phyloP scores from a whole-genome alignment of 805 yeast species.

The Teunomyces aglyptinius region DNA sequence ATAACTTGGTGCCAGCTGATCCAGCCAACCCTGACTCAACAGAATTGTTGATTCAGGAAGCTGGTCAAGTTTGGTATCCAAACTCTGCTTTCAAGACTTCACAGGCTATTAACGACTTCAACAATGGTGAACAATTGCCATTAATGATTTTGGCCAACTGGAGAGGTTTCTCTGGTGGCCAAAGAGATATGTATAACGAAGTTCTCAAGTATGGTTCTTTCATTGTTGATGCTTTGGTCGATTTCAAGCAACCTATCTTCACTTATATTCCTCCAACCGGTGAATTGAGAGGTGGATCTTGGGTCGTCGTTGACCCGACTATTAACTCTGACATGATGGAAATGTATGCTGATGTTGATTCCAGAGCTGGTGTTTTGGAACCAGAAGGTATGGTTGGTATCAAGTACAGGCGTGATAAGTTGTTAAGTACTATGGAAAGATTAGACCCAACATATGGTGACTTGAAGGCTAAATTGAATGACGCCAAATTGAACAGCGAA shows the following conservation, averaged over 20 bases:
- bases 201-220: slow-evolving; percentile 95
- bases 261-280: slow-evolving; percentile 98
- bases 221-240: slow-evolving; percentile 96
- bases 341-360: slow-evolving; percentile 95
- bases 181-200: slow-evolving; percentile 98
- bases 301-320: slow-evolving; percentile 99
- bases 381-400: slow-evolving; percentile 99
- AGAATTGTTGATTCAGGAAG: slow-evolving; percentile 84
- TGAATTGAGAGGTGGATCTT: slow-evolving; percentile 99
- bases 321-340: slow-evolving; percentile 98
- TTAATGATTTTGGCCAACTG: slow-evolving; percentile 97
- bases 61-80: slow-evolving; percentile 99
- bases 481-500: slow-evolving; percentile 52
- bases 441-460: slow-evolving; percentile 74
- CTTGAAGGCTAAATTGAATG: slow-evolving; percentile 59
- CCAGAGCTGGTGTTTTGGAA: slow-evolving; percentile 97
- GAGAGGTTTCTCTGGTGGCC: slow-evolving; percentile 99
- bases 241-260: slow-evolving; percentile 93
- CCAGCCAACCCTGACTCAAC: slow-evolving; percentile 97
- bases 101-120: slow-evolving; percentile 96
- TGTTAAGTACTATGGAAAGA: slow-evolving; percentile 87
- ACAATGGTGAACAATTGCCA: slow-evolving; percentile 97
- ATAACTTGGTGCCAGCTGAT: slow-evolving; percentile 92
- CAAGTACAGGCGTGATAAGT: slow-evolving; percentile 91
- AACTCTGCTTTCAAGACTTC: slow-evolving; percentile 99